Conservation (phyloP, 2,329 filamentous ascomycete genomes). For the Xylaria hypoxylon region DNA sequence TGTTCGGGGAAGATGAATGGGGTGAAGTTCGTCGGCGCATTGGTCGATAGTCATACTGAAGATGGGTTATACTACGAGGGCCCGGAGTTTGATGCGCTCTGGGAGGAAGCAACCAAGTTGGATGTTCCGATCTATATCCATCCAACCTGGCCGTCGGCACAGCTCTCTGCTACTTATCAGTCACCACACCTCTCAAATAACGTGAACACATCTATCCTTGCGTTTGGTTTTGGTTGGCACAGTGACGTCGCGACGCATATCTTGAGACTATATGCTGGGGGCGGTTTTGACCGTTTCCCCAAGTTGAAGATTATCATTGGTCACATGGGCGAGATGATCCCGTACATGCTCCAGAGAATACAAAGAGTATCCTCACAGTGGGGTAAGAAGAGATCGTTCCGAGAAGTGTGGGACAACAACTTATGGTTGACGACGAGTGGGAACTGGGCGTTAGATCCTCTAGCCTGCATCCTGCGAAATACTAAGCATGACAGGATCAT, state of each 20-base stretch:
- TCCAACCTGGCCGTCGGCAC: slow-evolving; percentile 53
- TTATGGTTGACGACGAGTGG: slow-evolving; percentile 69
- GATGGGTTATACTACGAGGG: slow-evolving; percentile 50
- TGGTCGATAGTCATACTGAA: slow-evolving; percentile 48
- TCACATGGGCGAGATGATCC: slow-evolving; percentile 61
- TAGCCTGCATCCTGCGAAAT: slow-evolving; percentile 59
- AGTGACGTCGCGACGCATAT: slow-evolving; percentile 53
- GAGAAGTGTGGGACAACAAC: slow-evolving; percentile 66
- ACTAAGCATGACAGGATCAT: slow-evolving; percentile 63
- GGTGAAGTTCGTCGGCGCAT: slow-evolving; percentile 51
- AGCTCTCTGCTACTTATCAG: slow-evolving; percentile 51
- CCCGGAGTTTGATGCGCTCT: slow-evolving; percentile 47
- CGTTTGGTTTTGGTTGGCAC: slow-evolving; percentile 53
- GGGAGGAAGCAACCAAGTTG: slow-evolving; percentile 55
- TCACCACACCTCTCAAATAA: slow-evolving; percentile 51
- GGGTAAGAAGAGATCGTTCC: slow-evolving; percentile 52
- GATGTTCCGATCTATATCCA: slow-evolving; percentile 66
- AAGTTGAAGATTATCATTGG: slow-evolving; percentile 55
- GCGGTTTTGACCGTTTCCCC: slow-evolving; percentile 53
- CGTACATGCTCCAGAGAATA: slow-evolving; percentile 66
- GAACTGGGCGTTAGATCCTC: slow-evolving; percentile 60
- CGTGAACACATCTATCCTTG: slow-evolving; percentile 37
- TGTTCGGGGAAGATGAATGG: slow-evolving; percentile 48
- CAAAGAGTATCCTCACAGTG: slow-evolving; percentile 22
- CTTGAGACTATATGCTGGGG: slow-evolving; percentile 46